Conservation (phyloP, 768 basidiomycete genomes). For the Calocera cornea region DNA sequence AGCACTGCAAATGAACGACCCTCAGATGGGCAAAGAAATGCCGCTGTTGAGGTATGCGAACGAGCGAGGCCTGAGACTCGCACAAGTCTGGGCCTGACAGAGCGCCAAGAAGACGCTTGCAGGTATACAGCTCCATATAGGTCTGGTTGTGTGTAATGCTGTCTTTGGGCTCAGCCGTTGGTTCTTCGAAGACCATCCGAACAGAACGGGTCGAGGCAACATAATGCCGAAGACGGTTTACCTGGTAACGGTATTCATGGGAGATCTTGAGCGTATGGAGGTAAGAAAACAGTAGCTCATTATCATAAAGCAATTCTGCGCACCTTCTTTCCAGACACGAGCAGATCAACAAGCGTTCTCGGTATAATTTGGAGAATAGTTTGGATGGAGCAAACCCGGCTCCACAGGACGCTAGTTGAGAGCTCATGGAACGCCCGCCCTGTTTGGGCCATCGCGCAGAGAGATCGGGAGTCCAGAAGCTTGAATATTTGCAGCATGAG, state of each 20-base stretch:
- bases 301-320: too few relatives aligned
- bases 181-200: neutral
- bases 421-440: too few relatives aligned
- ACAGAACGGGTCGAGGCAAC: neutral
- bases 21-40: neutral
- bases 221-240: neutral
- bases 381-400: too few relatives aligned
- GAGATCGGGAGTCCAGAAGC: too few relatives aligned
- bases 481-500: too few relatives aligned
- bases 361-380: too few relatives aligned
- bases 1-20: neutral
- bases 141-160: neutral
- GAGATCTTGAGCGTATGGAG: neutral
- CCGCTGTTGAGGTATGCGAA: neutral
- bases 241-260: neutral
- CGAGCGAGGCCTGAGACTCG: neutral
- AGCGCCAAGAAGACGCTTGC: neutral
- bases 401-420: too few relatives aligned
- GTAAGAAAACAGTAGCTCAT: too few relatives aligned
- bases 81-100: neutral
- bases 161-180: neutral
- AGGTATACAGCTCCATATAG: neutral
- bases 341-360: too few relatives aligned
- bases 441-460: too few relatives aligned
- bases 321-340: too few relatives aligned